A percentile compares a stretch with the other conserved stretches of the same genome.
phyloP scores from a whole-genome alignment of 208 protist genomes.

The Herpetomonas tarakana region DNA sequence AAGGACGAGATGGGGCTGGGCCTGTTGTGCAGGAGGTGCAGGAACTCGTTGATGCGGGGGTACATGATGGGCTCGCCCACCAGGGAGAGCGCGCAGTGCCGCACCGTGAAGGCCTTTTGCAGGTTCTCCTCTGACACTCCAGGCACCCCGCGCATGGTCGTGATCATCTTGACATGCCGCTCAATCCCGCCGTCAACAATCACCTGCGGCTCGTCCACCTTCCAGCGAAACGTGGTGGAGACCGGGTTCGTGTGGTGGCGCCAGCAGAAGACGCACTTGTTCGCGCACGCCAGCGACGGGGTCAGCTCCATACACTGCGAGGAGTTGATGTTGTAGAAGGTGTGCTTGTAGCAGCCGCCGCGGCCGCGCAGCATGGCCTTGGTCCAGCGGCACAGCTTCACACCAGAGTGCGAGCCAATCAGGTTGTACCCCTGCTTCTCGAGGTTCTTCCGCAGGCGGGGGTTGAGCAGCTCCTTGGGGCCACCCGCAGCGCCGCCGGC shows the following conservation, averaged over 20 bases:
- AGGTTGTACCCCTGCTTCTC: slow-evolving; percentile 95
- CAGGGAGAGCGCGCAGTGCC: slow-evolving; percentile 95
- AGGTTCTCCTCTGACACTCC: slow-evolving; percentile 87
- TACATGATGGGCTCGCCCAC: slow-evolving; percentile 97
- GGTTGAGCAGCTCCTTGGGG: slow-evolving; percentile 86
- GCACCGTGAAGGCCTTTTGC: slow-evolving; percentile 72
- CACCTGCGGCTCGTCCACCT: slow-evolving; percentile 84
- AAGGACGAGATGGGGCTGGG: slow-evolving; percentile 87
- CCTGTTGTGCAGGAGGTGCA: slow-evolving; percentile 71
- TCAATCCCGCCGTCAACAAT: slow-evolving; percentile 77
- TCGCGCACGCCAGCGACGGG: slow-evolving; percentile 94
- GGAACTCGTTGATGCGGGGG: slow-evolving; percentile 93
- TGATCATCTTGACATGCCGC: slow-evolving; percentile 86
- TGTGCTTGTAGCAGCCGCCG: slow-evolving; percentile 98
- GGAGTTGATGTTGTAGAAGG: slow-evolving; percentile 96
- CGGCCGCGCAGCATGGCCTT: slow-evolving; percentile 96
- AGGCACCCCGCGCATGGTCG: slow-evolving; percentile 88
- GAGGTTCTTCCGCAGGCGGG: slow-evolving; percentile 80
- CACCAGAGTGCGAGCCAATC: slow-evolving; percentile 94
- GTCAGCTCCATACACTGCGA: slow-evolving; percentile 98
- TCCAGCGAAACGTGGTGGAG: slow-evolving; percentile 86
- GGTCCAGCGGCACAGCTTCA: slow-evolving; percentile 98
- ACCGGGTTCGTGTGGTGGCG: slow-evolving; percentile 96
- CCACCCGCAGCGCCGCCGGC: slow-evolving; percentile 16
- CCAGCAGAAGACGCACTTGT: slow-evolving; percentile 97